These are phyloP conservation scores for Pezicula radicicola DNA, from an alignment of 2,329 filamentous ascomycete species.

Conservation along the genomic window DNA sequence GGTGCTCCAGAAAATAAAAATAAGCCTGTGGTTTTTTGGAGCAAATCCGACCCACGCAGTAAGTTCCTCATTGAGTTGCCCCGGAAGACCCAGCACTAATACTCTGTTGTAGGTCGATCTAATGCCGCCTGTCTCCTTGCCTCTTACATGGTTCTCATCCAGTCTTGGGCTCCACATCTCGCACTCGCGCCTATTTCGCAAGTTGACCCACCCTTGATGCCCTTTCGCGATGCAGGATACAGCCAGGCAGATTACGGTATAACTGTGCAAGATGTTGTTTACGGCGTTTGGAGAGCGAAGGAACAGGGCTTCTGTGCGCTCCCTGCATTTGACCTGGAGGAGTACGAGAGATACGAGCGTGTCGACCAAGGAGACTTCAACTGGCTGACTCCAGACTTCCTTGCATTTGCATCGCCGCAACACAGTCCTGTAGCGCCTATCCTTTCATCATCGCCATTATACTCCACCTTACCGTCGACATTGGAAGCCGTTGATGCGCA, in stretches of 20 bases:
- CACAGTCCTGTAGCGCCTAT: constrained; percentile 73
- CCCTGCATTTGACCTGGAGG: constrained; percentile 92
- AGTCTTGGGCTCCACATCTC: constrained; percentile 95
- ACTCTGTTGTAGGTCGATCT: constrained; percentile 62
- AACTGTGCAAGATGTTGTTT: constrained; percentile 95
- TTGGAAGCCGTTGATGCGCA: constrained; percentile 68
- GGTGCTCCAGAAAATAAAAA: constrained; percentile 89
- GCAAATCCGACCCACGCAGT: constrained; percentile 87
- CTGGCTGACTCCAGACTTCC: constrained; percentile 93
- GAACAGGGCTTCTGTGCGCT: constrained; percentile 89
- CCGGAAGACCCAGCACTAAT: constrained; percentile 16
- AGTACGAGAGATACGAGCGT: constrained; percentile 93
- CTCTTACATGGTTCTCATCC: constrained; percentile 98
- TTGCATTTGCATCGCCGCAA: constrained; percentile 95
- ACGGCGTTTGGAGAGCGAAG: constrained; percentile 98
- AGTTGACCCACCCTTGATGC: constrained; percentile 96
- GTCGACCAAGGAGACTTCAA: constrained; percentile 99
- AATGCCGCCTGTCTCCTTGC: constrained; percentile 94
- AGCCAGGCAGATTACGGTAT: constrained; percentile 96
- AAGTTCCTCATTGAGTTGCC: constrained; percentile 37
- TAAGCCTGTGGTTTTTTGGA: constrained; percentile 93
- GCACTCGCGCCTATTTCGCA: constrained; percentile 94
- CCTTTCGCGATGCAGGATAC: constrained; percentile 96
- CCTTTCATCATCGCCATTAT: constrained; percentile 68
- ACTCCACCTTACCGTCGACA: constrained; percentile 70